A percentile compares a stretch with the other conserved stretches of the same genome.
phyloP scores from a whole-genome alignment of 2,329 filamentous ascomycete genomes.

The Aspergillus cejpii region DNA sequence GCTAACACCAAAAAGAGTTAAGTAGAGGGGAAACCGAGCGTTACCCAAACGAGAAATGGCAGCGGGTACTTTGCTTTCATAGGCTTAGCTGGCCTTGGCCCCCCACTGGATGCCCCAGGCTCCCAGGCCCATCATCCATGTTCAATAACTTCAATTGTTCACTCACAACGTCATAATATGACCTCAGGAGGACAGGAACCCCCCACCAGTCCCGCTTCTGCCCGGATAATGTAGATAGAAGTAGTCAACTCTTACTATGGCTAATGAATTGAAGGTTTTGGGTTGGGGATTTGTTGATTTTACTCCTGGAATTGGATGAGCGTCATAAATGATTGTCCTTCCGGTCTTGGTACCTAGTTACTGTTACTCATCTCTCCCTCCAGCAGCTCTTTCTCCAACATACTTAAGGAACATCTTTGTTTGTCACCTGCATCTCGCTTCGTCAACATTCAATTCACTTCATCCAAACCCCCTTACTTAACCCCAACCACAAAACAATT shows the following conservation, averaged over 20 bases:
- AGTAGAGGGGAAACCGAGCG: constrained; percentile 4
- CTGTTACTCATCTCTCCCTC: too few species aligned
- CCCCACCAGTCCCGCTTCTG: constrained; percentile 1
- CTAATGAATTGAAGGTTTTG: background rate
- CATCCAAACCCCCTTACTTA: background rate
- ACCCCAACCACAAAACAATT: background rate
- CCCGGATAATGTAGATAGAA: background rate
- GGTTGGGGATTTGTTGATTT: background rate
- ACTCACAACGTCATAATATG: constrained; percentile 16
- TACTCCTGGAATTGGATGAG: background rate
- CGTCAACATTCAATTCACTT: background rate
- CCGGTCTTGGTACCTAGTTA: background rate
- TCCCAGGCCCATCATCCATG: too few species aligned
- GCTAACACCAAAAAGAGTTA: constrained; percentile 3
- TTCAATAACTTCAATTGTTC: constrained; percentile 3
- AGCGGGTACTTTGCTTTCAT: constrained; percentile 8
- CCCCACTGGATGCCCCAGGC: constrained; percentile 8
- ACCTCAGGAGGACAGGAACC: constrained; percentile 16
- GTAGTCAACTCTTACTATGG: background rate
- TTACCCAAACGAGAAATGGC: constrained; percentile 7
- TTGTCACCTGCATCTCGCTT: constrained; percentile 3
- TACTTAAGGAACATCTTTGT: constrained; percentile 3
- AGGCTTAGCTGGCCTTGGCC: constrained; percentile 8
- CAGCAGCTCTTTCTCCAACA: background rate
- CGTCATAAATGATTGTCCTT: constrained; percentile 2